Evolutionary conservation across 2,329 filamentous ascomycete species (phyloP), one percentile per base, ranked within the genome.

Genomic region (Decorospora gaudefroyi): DNA sequence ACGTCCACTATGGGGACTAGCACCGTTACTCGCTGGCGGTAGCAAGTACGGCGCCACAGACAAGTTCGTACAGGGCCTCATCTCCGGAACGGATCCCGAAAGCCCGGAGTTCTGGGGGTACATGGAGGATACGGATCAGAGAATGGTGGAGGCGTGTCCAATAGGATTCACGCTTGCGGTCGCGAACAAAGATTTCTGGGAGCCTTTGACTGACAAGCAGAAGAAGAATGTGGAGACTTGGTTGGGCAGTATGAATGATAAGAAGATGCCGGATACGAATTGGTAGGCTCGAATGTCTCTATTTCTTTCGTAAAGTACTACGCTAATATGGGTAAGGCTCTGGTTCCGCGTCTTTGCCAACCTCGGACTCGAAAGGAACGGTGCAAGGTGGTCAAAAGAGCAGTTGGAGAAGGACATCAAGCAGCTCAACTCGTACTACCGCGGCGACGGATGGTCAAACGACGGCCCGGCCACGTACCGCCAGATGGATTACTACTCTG

Each of bases 291-390:
- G n/a, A n/a, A 15, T 25, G 11, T 12, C 25, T 36, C 25, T 13
- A 11, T 26, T 34, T 29, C 3, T 35, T 35, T 26, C 3, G n/a
- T n/a, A n/a, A n/a, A n/a, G n/a, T n/a, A n/a, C n/a, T n/a, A n/a
- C n/a, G n/a, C n/a, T n/a, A n/a, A n/a, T n/a, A n/a, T n/a, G n/a
- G n/a, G n/a, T n/a, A n/a, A 85, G 85, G 86, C 77, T 91, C 3
- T 92, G 88, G 88, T 92, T 92, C 65, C 82, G 88, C 26, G 86
- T 92, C 4, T 92, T 92, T 62, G 87, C 87, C 26, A 92, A 92
- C 57, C 77, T 92, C 1, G 87, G 87, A 0, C 70, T 91, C 22
- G 86, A 86, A 64, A 87, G 85, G 56, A 88, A 90, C 56, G 85
- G 85, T 1, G 87, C 84, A 0, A 79, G 79, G 33, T 88, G 85